Evolutionary conservation across 2,329 filamentous ascomycete species (phyloP).

Genomic region (Macrophomina phaseolina): DNA sequence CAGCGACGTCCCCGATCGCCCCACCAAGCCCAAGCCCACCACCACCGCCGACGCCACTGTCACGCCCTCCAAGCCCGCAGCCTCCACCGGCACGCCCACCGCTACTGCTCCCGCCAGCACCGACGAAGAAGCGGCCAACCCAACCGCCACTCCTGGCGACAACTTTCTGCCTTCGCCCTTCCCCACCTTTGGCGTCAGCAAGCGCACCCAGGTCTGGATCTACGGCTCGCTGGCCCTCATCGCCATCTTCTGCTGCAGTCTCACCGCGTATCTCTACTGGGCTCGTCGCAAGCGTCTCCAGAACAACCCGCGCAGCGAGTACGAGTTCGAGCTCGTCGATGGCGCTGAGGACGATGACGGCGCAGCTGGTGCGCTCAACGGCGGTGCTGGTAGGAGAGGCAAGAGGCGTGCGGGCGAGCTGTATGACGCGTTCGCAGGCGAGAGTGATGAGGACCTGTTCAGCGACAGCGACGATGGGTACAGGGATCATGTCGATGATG

Average conservation of each 20-base stretch:
- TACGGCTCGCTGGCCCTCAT: conserved; percentile 88
- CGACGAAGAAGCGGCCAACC: conserved; percentile 29
- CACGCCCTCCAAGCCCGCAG: conserved; percentile 31
- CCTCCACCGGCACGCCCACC: conserved; percentile 32
- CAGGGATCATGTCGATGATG: conserved; percentile 29
- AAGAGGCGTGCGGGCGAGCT: conserved; percentile 80
- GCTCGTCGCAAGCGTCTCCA: conserved; percentile 77
- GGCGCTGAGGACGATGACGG: conserved; percentile 68
- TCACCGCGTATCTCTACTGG: conserved; percentile 82
- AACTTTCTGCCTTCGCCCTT: conserved; percentile 81
- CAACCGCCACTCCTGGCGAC: conserved; percentile 43
- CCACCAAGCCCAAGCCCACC: conserved; percentile 65
- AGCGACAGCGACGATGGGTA: conserved; percentile 46
- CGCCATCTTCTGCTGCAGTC: conserved; percentile 76
- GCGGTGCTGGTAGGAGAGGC: conserved; percentile 46
- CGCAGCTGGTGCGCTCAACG: conserved; percentile 52
- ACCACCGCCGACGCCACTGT: conserved; percentile 36
- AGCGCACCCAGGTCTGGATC: conserved; percentile 90
- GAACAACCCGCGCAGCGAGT: conserved; percentile 78
- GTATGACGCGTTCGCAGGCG: conserved; percentile 96
- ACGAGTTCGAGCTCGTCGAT: conserved; percentile 93
- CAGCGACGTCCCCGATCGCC: conserved; percentile 56
- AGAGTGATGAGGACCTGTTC: conserved; percentile 76
- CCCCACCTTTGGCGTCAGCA: conserved; percentile 87
- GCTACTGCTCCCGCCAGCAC: conserved; percentile 2